phyloP scores from a whole-genome alignment of 192 early-diverging fungal species.

The Phlyctochytrium planicorne region DNA sequence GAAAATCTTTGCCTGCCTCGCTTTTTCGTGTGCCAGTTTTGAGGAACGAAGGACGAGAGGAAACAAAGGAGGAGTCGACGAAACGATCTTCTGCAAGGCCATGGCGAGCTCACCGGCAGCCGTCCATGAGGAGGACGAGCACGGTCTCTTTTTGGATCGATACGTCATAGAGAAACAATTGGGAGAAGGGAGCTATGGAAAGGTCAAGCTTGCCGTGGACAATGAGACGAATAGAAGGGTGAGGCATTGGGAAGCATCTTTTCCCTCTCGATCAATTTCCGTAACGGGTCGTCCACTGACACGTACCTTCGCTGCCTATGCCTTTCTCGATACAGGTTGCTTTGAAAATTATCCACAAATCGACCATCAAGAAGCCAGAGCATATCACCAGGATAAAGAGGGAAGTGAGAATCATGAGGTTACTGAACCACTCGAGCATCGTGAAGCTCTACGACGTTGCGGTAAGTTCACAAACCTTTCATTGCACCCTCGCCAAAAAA shows the following conservation, averaged over 20 bases:
- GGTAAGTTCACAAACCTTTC: slow-evolving; percentile 50
- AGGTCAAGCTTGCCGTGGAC: slow-evolving; percentile 88
- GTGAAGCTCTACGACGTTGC: slow-evolving; percentile 85
- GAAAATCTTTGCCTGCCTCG: too few relatives aligned
- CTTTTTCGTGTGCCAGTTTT: too few relatives aligned
- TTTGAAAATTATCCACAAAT: slow-evolving; percentile 55
- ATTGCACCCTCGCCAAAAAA: too few relatives aligned
- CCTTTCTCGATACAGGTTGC: slow-evolving; percentile 41
- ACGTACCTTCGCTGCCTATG: not conserved
- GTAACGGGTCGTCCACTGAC: too few relatives aligned
- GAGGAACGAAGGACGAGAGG: too few relatives aligned
- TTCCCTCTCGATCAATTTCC: too few relatives aligned
- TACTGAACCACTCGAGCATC: slow-evolving; percentile 72
- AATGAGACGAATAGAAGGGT: slow-evolving; percentile 64
- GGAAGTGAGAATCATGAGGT: slow-evolving; percentile 59
- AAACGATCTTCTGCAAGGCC: too few relatives aligned
- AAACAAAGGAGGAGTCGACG: too few relatives aligned
- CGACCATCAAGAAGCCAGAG: slow-evolving; percentile 47
- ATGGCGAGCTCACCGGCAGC: too few relatives aligned
- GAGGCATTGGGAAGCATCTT: not conserved
- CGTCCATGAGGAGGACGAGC: not conserved
- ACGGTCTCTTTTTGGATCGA: slow-evolving; percentile 68
- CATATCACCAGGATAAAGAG: slow-evolving; percentile 54
- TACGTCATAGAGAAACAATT: slow-evolving; percentile 83
- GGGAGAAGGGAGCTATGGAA: slow-evolving; percentile 92